Base-by-base conservation (phyloP, 345 rosid species). In the Dovyalis caffra region DNA sequence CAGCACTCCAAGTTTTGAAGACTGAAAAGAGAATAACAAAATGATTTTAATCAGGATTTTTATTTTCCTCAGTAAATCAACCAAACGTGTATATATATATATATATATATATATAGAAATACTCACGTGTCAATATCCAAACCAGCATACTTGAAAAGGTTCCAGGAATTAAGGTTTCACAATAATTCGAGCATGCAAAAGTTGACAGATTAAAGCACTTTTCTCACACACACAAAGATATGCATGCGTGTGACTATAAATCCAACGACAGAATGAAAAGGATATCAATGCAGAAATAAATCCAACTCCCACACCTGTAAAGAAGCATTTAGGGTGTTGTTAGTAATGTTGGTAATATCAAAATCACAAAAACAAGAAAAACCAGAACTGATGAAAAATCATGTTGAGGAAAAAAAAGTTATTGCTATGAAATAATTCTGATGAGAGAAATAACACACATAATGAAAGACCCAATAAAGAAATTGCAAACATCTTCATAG, bases 131-230 rank as follows among this genome's bases (percentile, higher is more conserved):
- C 99, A 80, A 95, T 87, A 82, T 93, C 99, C 86, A 95, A 77
- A 58, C 97, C 97, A 37, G 98, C 99, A 90, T 93, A 95, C 90
- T 95, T 95, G 85, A 95, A 93, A 71, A 95, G 97, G 99, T 95
- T 83, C 81, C 29, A 56, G 82, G 81, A 84, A 80, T 93, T 91
- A 95, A 95, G 99, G 97, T 62, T 83, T 77, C 71, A 70, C 75
- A 77, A 35, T 49, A 76, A 69, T 66, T 81, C 68, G 51, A 80
- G 65, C 74, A 66, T 69, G 64, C 29, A 60, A 57, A 64, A 74
- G 51, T 69, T 26, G 64, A 26, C 37, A 69, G 5, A 64, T 47
- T 31, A 69, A 62, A 64, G 60, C 31, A 66, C 37, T 26, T 18
- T 66, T 35, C 1, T 26, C 31, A 63, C 1, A 43, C 15, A 43